A percentile compares a stretch with the other conserved stretches of the same genome.
phyloP scores from a whole-genome alignment of 2,329 filamentous ascomycete genomes.

The Sporothrix pallida region DNA sequence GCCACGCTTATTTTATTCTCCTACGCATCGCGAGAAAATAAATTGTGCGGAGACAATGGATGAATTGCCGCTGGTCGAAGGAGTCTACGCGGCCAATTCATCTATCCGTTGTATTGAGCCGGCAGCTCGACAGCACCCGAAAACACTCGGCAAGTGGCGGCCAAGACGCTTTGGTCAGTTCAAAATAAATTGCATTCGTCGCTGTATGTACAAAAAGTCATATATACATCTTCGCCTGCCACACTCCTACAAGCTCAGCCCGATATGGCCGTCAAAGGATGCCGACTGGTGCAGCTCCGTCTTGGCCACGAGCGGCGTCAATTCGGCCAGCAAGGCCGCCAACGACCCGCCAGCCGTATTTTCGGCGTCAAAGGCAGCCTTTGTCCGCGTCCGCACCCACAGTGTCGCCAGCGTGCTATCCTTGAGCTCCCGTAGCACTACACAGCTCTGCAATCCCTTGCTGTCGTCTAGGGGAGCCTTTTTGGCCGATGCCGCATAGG shows the following conservation, averaged over 20 bases:
- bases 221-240: background rate
- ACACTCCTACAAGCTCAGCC: background rate
- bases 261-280: background rate
- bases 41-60: constrained; percentile 3
- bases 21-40: background rate
- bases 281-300: background rate
- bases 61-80: constrained; percentile 22
- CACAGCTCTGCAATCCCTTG: background rate
- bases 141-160: constrained; percentile 4
- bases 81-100: background rate
- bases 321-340: background rate
- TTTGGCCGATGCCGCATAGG: background rate
- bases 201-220: background rate
- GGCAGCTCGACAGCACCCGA: background rate
- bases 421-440: background rate
- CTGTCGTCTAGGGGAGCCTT: background rate
- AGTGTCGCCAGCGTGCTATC: background rate
- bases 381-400: background rate
- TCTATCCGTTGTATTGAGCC: constrained; percentile 7
- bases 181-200: background rate
- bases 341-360: background rate
- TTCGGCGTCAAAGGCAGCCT: background rate
- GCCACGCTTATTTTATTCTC: constrained; percentile 5
- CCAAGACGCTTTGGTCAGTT: background rate
- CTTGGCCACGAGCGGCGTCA: background rate